phyloP scores from a whole-genome alignment of 352 stramenopile species.

The Phytophthora vignae region DNA sequence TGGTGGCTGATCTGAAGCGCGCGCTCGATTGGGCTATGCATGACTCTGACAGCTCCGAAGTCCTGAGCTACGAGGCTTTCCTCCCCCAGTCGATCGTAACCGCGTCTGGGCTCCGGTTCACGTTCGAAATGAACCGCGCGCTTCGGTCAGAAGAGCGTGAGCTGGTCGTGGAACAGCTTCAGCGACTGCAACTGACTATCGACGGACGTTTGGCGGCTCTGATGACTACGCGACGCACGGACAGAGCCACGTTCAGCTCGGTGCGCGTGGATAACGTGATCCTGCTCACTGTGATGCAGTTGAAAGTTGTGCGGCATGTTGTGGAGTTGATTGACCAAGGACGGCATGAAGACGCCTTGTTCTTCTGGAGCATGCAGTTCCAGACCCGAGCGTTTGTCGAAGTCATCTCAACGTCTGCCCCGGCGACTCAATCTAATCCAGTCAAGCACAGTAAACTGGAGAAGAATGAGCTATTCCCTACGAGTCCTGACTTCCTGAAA shows the following conservation, averaged over 20 bases:
- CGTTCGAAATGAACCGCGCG: constrained; percentile 41
- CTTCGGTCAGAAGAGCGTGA: constrained; percentile 3
- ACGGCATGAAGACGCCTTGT: constrained; percentile 31
- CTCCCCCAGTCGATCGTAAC: constrained; percentile 45
- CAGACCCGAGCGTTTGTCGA: constrained; percentile 36
- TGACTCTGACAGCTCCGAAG: background rate
- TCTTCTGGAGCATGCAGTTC: constrained; percentile 58
- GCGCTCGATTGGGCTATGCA: constrained; percentile 35
- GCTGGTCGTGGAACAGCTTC: background rate
- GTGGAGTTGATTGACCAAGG: constrained; percentile 18
- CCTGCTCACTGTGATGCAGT: constrained; percentile 36
- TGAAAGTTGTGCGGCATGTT: constrained; percentile 22
- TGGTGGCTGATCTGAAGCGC: constrained; percentile 44
- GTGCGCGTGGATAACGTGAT: constrained; percentile 44
- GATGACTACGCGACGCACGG: background rate
- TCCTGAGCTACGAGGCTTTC: constrained; percentile 13
- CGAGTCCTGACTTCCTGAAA: constrained; percentile 18
- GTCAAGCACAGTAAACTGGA: constrained; percentile 26
- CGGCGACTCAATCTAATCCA: constrained; percentile 11
- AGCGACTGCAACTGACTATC: constrained; percentile 1
- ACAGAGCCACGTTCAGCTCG: constrained; percentile 6
- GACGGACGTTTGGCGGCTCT: constrained; percentile 3
- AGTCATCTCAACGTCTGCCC: background rate
- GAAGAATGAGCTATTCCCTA: constrained; percentile 26
- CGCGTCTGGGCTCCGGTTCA: constrained; percentile 38